Base-by-base conservation (phyloP, 768 basidiomycete genomes). In the Tremella yokohamensis region DNA sequence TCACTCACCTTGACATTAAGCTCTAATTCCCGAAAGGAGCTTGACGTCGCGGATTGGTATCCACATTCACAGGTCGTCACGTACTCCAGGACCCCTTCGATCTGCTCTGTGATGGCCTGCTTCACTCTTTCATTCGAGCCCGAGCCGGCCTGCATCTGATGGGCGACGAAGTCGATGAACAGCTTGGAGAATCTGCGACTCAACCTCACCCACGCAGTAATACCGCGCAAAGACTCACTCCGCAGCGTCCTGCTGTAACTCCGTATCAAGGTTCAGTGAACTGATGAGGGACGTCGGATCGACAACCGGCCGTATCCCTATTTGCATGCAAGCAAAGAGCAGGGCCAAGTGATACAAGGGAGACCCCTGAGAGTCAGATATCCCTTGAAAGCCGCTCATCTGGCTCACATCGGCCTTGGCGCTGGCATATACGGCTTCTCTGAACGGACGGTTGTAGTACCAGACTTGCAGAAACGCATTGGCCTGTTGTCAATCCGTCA, bases 391-490 rank as follows among this genome's bases (percentile, higher is more conserved):
- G 29, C 11, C 29, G 11, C 11, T 34, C 6, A 34, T 34, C 11
- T 34, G 29, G 67, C 86, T 88, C 54, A 87, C 84, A 0, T 88
- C 9, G 0, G 83, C 79, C 0, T 84, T 83, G 40, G 83, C 80
- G 75, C 90, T 91, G 44, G 81, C 78, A 74, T 90, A 97, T 22
- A 98, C 89, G 4, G 86, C 90, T 56, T 80, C 79, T 50, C 92
- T 84, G 76, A 98, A 94, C 0, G 84, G 80, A 16, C 85, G 67
- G 70, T 93, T 87, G 62, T 90, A 86, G 75, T 84, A 96, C 94
- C 94, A 97, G 12, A 94, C 87, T 79, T 98, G 93, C 45, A 98
- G 81, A 61, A 88, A 96, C 18, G 90, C 90, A 75, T 96, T 96
- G 60, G 90, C 92, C 73, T 75, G n/a, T 18, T 15, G 12, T 57